Conservation (phyloP, 768 basidiomycete genomes). For the Mycena amicta region DNA sequence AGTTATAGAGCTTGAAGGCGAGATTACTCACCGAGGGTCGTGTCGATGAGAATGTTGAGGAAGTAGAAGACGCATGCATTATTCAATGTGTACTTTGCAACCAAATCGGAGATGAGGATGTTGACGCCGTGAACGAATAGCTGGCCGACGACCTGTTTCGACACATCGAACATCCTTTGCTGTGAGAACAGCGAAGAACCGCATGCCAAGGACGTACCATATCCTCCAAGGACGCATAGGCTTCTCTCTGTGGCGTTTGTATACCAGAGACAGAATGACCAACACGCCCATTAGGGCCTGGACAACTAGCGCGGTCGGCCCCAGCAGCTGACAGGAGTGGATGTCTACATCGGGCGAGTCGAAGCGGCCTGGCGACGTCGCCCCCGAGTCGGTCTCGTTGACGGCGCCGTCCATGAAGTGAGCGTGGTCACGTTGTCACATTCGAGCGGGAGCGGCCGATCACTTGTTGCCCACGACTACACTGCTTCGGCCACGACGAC, state of each 20-base stretch:
- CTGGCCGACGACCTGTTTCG: conserved; percentile 88
- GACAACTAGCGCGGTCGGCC: conserved; percentile 62
- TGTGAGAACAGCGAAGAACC: conserved; percentile 15
- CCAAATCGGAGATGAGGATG: conserved; percentile 75
- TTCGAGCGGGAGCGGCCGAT: no score
- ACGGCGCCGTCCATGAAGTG: no score
- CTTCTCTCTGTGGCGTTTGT: conserved; percentile 85
- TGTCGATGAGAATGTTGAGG: conserved; percentile 90
- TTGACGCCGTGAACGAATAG: conserved; percentile 81
- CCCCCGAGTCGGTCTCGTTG: conserved; percentile 3
- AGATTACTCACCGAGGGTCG: conserved; percentile 74
- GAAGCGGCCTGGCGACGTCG: conserved; percentile 8
- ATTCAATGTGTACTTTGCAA: conserved; percentile 65
- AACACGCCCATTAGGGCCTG: conserved; percentile 89
- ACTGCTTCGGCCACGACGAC: conserved; percentile 14
- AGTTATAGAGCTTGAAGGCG: background rate
- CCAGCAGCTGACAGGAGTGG: conserved; percentile 53
- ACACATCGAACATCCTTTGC: conserved; percentile 86
- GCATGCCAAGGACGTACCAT: conserved; percentile 58
- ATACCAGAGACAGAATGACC: conserved; percentile 84
- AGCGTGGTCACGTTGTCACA: background rate
- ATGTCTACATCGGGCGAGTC: conserved; percentile 46
- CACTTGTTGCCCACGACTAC: conserved; percentile 6
- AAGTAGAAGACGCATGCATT: conserved; percentile 95
- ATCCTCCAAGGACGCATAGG: conserved; percentile 90